phyloP scores from a whole-genome alignment of 2,329 filamentous ascomycete genomes.

The Exophiala sideris region DNA sequence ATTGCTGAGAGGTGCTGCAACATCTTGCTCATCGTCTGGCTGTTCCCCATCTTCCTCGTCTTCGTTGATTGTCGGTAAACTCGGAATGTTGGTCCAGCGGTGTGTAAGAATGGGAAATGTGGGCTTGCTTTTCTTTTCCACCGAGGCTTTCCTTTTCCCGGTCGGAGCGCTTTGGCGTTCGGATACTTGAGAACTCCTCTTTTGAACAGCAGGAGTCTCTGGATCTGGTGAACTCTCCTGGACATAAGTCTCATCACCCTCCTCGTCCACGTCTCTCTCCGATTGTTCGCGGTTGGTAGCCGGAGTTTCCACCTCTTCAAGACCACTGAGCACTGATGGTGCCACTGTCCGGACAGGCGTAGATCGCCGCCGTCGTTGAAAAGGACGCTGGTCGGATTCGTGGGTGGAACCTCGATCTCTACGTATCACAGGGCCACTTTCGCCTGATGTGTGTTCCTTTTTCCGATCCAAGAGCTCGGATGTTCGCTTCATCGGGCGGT shows the following conservation, averaged over 20 bases:
- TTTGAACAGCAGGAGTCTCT: constrained; percentile 16
- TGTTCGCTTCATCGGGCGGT: no score
- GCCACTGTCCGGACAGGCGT: no score
- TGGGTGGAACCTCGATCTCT: no score
- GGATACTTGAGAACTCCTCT: constrained; percentile 13
- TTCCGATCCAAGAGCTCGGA: no score
- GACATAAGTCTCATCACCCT: constrained; percentile 23
- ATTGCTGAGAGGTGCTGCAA: constrained; percentile 30
- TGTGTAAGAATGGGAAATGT: constrained; percentile 34
- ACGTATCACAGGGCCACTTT: no score
- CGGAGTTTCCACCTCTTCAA: constrained; percentile 16
- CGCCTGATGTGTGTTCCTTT: no score
- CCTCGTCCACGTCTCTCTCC: constrained; percentile 15
- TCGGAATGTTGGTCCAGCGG: constrained; percentile 27
- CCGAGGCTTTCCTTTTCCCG: constrained; percentile 2
- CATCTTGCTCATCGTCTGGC: constrained; percentile 5
- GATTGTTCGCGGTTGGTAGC: constrained; percentile 15
- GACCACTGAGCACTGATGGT: background rate
- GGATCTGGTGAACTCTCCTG: constrained; percentile 22
- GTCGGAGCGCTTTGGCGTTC: background rate
- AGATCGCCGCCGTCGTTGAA: no score
- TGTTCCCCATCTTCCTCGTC: constrained; percentile 26
- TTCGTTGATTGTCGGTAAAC: constrained; percentile 27
- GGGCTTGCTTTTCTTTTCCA: constrained; percentile 10
- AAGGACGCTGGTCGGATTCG: no score